Conservation (phyloP, 164 flowering plant genomes). For the Vitis labrusca region DNA sequence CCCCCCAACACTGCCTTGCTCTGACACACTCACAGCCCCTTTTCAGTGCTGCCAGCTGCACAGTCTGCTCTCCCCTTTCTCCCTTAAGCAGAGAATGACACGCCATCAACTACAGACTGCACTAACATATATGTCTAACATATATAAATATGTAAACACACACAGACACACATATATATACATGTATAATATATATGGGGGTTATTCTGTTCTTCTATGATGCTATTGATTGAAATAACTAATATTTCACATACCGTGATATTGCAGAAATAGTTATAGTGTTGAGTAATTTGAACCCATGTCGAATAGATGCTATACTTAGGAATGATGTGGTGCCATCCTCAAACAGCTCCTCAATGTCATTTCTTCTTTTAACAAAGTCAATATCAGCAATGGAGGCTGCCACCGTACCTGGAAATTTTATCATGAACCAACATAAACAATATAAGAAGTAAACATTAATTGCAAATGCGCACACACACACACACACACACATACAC, state of each 20-base stretch:
- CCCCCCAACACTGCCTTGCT: too few species aligned
- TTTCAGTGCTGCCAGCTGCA: too few species aligned
- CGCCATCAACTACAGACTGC: too few species aligned
- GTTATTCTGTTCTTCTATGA: neutral
- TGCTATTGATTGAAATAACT: neutral
- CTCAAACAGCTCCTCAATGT: constrained; percentile 82
- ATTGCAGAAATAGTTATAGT: constrained; percentile 56
- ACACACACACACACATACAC: too few species aligned
- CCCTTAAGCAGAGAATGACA: too few species aligned
- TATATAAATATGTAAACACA: too few species aligned
- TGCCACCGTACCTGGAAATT: constrained; percentile 86
- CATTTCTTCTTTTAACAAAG: constrained; percentile 71
- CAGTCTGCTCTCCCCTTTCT: too few species aligned
- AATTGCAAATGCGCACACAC: neutral
- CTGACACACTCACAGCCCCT: too few species aligned
- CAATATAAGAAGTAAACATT: neutral
- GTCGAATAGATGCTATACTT: constrained; percentile 75
- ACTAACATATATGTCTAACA: too few species aligned
- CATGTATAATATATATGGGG: neutral
- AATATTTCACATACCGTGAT: constrained; percentile 42
- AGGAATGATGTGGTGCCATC: constrained; percentile 86
- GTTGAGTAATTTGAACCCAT: constrained; percentile 79
- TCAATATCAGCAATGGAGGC: constrained; percentile 92
- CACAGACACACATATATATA: too few species aligned
- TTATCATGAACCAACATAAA: neutral